phyloP scores from a whole-genome alignment of 2,329 filamentous ascomycete species.

The Cladosporium sp. region DNA sequence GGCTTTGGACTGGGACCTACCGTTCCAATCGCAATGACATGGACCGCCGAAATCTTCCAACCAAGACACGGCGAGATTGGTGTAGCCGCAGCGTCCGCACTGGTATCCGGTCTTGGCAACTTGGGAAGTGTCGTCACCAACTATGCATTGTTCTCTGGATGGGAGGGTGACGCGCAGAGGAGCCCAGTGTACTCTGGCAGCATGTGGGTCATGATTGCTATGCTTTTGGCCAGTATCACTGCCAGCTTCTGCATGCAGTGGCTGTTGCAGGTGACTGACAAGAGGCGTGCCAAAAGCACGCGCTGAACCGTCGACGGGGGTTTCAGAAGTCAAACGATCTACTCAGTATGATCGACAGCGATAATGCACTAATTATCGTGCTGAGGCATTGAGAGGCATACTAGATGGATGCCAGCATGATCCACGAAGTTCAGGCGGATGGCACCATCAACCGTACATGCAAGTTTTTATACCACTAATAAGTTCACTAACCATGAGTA shows the following conservation, averaged over 20 bases:
- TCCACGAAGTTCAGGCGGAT: no score
- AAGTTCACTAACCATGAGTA: no score
- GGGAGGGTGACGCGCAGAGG: constrained; percentile 67
- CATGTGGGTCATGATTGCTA: constrained; percentile 84
- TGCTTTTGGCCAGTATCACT: constrained; percentile 71
- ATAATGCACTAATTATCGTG: no score
- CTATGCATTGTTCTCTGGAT: constrained; percentile 83
- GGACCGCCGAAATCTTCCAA: constrained; percentile 89
- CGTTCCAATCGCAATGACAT: constrained; percentile 89
- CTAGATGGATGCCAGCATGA: no score
- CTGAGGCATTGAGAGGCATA: no score
- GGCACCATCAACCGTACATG: no score
- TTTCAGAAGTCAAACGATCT: no score
- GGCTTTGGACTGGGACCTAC: constrained; percentile 88
- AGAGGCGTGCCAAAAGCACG: neutral
- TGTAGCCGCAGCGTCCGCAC: constrained; percentile 76
- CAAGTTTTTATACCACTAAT: no score
- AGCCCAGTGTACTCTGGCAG: constrained; percentile 43
- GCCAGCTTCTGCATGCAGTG: constrained; percentile 66
- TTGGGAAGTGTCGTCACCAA: constrained; percentile 82
- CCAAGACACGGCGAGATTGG: constrained; percentile 84
- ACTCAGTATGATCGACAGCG: neutral
- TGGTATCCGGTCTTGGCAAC: constrained; percentile 84
- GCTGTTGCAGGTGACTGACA: constrained; percentile 46
- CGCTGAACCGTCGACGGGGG: neutral